A percentile compares a stretch with the other conserved stretches of the same genome.
These are phyloP conservation scores for Penicillium bialowiezense DNA, from an alignment of 495 filamentous ascomycete genomes.

Conservation along the genomic window DNA sequence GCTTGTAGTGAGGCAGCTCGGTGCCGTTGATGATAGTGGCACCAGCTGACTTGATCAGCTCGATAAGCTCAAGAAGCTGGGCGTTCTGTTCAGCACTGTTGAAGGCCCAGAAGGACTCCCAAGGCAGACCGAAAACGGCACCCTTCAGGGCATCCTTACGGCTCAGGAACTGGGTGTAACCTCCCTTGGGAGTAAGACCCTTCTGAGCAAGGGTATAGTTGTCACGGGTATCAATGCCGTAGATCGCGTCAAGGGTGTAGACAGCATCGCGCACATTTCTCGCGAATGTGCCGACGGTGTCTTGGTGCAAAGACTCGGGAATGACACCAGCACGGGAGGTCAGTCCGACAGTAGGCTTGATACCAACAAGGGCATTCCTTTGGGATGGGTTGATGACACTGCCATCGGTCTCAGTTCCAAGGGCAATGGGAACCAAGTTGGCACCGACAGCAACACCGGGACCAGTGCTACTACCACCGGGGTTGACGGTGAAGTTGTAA, in stretches of 20 bases:
- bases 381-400: slow-evolving; percentile 68
- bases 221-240: slow-evolving; percentile 56
- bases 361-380: slow-evolving; percentile 54
- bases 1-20: slow-evolving; percentile 60
- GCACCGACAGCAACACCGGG: slow-evolving; percentile 59
- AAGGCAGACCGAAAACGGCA: slow-evolving; percentile 67
- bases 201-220: slow-evolving; percentile 58
- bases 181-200: slow-evolving; percentile 49
- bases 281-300: slow-evolving; percentile 65
- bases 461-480: slow-evolving; percentile 63
- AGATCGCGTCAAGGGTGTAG: slow-evolving; percentile 64
- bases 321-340: slow-evolving; percentile 62
- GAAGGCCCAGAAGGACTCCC: slow-evolving; percentile 64
- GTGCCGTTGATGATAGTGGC: slow-evolving; percentile 69
- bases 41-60: slow-evolving; percentile 55
- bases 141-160: slow-evolving; percentile 52
- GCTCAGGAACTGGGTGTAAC: slow-evolving; percentile 55
- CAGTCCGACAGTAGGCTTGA: slow-evolving; percentile 68
- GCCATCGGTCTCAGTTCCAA: slow-evolving; percentile 76
- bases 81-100: slow-evolving; percentile 51
- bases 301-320: slow-evolving; percentile 63
- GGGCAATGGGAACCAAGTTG: slow-evolving; percentile 58
- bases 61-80: slow-evolving; percentile 50
- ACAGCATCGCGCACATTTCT: slow-evolving; percentile 65
- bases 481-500: slow-evolving; percentile 69